Conservation (phyloP, 1,139 yeast species). For the Yamadazyma dushanensis region DNA sequence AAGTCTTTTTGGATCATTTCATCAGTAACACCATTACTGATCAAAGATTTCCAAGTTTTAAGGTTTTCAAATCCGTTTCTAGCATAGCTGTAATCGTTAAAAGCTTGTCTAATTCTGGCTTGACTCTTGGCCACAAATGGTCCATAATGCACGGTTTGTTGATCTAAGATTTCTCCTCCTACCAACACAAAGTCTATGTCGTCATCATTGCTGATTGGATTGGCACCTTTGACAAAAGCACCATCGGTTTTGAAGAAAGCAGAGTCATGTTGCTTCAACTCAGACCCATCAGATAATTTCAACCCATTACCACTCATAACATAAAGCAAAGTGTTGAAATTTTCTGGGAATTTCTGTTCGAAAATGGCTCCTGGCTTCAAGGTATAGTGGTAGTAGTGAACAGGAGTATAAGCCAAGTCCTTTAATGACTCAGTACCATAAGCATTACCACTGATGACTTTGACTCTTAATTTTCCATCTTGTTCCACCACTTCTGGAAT, state of each 20-base stretch:
- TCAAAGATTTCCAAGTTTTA: conserved; percentile 65
- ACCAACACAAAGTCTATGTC: conserved; percentile 62
- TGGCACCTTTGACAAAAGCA: conserved; percentile 50
- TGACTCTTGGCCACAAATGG: conserved; percentile 78
- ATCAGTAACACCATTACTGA: conserved; percentile 58
- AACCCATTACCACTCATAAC: conserved; percentile 62
- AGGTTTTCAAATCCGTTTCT: conserved; percentile 75
- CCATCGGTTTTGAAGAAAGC: conserved; percentile 72
- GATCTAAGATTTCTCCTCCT: conserved; percentile 78
- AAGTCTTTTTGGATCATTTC: conserved; percentile 44
- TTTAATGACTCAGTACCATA: conserved; percentile 73
- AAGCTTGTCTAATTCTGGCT: conserved; percentile 65
- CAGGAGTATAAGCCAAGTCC: conserved; percentile 83
- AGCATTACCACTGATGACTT: conserved; percentile 75
- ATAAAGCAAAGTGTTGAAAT: conserved; percentile 74
- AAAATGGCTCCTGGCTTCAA: conserved; percentile 71
- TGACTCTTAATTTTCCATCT: conserved; percentile 63
- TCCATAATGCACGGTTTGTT: conserved; percentile 82
- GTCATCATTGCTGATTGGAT: conserved; percentile 32
- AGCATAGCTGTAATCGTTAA: conserved; percentile 66
- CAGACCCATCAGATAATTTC: conserved; percentile 41
- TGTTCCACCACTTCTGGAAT: conserved; percentile 67
- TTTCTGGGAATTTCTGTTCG: conserved; percentile 58
- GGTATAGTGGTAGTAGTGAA: conserved; percentile 69
- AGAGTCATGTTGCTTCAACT: conserved; percentile 49